Percentiles rank a stretch among this genome's conserved stretches.
These are phyloP conservation scores for Eimeria tenella DNA, from an alignment of 169 alveolate species.

Conservation along the genomic window DNA sequence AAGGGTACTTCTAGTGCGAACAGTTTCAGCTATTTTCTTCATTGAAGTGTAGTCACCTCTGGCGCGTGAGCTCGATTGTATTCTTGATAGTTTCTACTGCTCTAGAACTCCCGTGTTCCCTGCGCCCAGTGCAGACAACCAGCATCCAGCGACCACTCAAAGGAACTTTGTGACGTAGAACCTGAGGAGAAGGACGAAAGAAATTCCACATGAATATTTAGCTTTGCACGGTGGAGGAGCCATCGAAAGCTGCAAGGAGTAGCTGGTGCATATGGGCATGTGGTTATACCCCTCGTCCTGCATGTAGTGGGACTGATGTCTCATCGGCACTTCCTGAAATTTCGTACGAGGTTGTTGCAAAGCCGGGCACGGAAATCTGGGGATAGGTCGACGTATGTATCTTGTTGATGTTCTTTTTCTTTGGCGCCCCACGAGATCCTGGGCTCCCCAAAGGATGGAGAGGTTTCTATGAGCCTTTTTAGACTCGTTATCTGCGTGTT, in stretches of 20 bases:
- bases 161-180: conserved; percentile 63
- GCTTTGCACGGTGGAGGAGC: background rate
- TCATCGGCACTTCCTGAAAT: background rate
- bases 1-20: too few relatives aligned
- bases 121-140: conserved; percentile 64
- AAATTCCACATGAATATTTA: background rate
- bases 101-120: conserved; percentile 56
- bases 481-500: conserved; percentile 37
- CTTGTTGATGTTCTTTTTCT: conserved; percentile 13
- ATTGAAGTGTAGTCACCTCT: background rate
- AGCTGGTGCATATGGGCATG: too few relatives aligned
- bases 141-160: conserved; percentile 42
- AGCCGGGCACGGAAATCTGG: conserved; percentile 65
- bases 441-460: conserved; percentile 41
- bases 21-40: too few relatives aligned
- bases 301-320: too few relatives aligned
- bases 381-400: conserved; percentile 19
- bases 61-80: conserved; percentile 64
- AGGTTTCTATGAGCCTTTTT: conserved; percentile 28
- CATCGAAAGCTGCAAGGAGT: too few relatives aligned
- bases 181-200: background rate
- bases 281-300: too few relatives aligned
- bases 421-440: conserved; percentile 61
- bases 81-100: conserved; percentile 58
- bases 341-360: conserved; percentile 48